phyloP scores from a whole-genome alignment of 495 filamentous ascomycete species.

The Glutinoglossum americanum region DNA sequence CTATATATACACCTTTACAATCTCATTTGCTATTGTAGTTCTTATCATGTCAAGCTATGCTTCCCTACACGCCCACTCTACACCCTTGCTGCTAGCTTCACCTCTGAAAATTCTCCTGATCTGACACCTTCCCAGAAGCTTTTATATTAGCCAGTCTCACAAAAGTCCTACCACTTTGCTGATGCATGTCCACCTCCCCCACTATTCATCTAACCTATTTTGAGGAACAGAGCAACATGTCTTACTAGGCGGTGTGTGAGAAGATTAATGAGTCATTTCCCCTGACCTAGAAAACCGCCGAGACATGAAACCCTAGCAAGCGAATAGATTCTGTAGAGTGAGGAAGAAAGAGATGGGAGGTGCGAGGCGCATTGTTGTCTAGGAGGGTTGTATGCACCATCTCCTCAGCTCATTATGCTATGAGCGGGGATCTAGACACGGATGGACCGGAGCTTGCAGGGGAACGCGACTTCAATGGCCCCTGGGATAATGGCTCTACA shows the following conservation, averaged over 20 bases:
- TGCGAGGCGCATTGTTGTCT: not conserved
- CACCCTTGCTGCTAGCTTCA: not conserved
- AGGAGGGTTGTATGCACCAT: not conserved
- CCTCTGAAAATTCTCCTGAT: not conserved
- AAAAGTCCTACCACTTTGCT: not conserved
- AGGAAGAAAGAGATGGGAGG: not conserved
- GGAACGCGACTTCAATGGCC: not conserved
- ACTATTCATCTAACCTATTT: not conserved
- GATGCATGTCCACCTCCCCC: not conserved
- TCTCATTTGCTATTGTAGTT: not conserved
- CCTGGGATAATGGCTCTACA: not conserved
- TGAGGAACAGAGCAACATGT: not conserved
- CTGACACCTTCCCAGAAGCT: not conserved
- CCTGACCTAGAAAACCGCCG: not conserved
- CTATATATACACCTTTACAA: not conserved
- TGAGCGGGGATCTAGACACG: not conserved
- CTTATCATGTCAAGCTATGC: not conserved
- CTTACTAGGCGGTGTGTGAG: not conserved
- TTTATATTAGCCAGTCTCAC: not conserved
- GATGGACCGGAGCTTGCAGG: not conserved
- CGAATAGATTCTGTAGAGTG: not conserved
- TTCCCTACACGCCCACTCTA: not conserved
- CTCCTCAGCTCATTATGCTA: constrained; percentile 1
- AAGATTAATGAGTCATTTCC: not conserved
- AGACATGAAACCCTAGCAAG: not conserved